Percentiles rank a stretch among this genome's conserved stretches.
Conservation (phyloP, 108 stramenopile species). For the Parietichytrium sp. region DNA sequence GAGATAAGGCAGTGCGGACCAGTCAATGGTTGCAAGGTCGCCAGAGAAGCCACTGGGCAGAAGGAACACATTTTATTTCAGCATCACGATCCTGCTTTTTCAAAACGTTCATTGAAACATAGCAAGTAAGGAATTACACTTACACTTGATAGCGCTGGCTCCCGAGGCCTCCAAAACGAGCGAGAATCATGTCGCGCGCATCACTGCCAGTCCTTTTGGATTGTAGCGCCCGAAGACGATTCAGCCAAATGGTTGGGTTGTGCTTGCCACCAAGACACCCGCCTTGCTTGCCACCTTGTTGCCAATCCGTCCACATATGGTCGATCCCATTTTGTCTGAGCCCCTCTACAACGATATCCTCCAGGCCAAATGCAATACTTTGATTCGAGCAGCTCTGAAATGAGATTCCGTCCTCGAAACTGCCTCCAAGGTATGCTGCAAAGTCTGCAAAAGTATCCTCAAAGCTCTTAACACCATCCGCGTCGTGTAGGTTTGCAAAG, state of each 20-base stretch:
- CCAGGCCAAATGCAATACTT: not conserved
- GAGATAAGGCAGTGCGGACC: constrained; percentile 38
- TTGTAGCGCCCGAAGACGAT: not conserved
- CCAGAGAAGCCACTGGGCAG: constrained; percentile 51
- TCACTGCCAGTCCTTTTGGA: not conserved
- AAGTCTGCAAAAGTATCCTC: constrained; percentile 29
- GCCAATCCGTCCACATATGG: constrained; percentile 46
- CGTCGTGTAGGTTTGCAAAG: constrained; percentile 48
- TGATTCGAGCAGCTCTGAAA: constrained; percentile 1
- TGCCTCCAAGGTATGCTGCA: not conserved
- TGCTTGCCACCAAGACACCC: constrained; percentile 10
- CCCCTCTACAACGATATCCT: constrained; percentile 34
- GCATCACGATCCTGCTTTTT: no score
- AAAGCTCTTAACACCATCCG: constrained; percentile 1
- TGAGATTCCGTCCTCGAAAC: not conserved
- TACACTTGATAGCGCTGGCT: constrained; percentile 48
- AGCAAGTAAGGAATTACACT: no score
- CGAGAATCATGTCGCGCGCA: constrained; percentile 33
- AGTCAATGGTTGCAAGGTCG: constrained; percentile 34
- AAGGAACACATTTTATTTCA: no score
- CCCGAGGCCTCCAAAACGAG: constrained; percentile 47
- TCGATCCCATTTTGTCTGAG: not conserved
- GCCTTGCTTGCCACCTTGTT: constrained; percentile 34
- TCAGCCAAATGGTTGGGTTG: constrained; percentile 43
- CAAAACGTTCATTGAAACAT: no score